Conservation (phyloP, 106 monocot genomes). For the Allium fistulosum region DNA sequence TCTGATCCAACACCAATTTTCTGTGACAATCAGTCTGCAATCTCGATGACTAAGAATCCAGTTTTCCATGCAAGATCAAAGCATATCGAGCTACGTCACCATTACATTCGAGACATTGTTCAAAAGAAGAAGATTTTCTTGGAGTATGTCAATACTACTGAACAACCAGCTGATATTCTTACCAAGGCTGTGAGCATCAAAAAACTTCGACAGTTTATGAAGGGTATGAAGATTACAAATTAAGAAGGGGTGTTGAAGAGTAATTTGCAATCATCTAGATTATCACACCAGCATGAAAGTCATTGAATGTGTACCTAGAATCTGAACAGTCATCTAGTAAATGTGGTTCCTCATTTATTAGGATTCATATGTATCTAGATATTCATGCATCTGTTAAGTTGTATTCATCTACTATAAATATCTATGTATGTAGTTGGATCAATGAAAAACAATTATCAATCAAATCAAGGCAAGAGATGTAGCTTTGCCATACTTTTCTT, state of each 20-base stretch:
- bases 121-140: not conserved
- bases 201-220: not conserved
- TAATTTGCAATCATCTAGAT: not conserved
- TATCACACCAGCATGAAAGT: too few relatives aligned
- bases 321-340: too few relatives aligned
- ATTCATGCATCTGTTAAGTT: too few relatives aligned
- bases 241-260: not conserved
- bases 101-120: not conserved
- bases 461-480: too few relatives aligned
- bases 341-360: too few relatives aligned
- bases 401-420: too few relatives aligned
- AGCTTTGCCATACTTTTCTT: too few relatives aligned
- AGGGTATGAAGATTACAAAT: not conserved
- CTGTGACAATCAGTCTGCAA: conserved; percentile 1
- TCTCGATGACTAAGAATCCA: conserved; percentile 1
- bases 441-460: too few relatives aligned
- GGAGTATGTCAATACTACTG: not conserved
- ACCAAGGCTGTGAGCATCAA: not conserved
- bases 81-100: not conserved
- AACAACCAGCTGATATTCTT: not conserved
- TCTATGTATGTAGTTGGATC: too few relatives aligned
- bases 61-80: not conserved
- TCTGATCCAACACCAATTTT: not conserved
- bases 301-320: too few relatives aligned
- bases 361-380: too few relatives aligned